Base-by-base conservation (phyloP, 2,329 filamentous ascomycete genomes). In the Monosporascus sp. region DNA sequence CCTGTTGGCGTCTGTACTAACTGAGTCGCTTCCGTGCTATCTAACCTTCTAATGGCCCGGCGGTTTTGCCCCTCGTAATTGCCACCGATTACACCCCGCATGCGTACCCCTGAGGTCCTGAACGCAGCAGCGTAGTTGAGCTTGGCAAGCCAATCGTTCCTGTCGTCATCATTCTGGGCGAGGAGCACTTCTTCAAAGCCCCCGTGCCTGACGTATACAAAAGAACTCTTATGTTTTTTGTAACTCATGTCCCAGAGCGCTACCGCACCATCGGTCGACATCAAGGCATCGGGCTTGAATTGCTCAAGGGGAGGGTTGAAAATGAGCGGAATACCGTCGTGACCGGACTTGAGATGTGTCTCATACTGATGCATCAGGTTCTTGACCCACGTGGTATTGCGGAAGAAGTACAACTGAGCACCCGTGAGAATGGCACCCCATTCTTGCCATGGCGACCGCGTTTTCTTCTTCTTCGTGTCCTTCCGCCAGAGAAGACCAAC, bases 51-150 rank as follows among this genome's bases (percentile, higher is more conserved):
- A 60, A 92, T 85, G 2, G 86, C 88, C 52, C 87, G 82, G 48
- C 84, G 81, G 52, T 81, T 81, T 66, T 96, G 91, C 2, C 89
- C 90, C 64, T 96, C 91, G 63, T 96, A 94, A 61, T 87, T 86
- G 6, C 87, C 88, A 14, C 89, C 91, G 50, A 94, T 81, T 53
- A 96, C 87, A 22, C 91, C 92, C 61, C 93, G 84, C 78, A 96
- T 95, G 44, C 91, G 84, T 6, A 97, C 91, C 14, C 93, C 92
- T 6, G 92, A 90, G 0, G 91, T 96, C 61, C 91, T 84, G 70
- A 97, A 97, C 1, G 94, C 90, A 8, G 94, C 92, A 37, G 93
- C 93, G 67, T 97, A 97, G 68, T 99, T 99, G 55, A 99, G 81
- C 65, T 96, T 94, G 7, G 89, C 89, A 28, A 99, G 77, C 94